Evolutionary conservation across 352 stramenopile species (phyloP), one percentile per base, ranked within the genome.

Genomic region (Globisporangium carolinianum): DNA sequence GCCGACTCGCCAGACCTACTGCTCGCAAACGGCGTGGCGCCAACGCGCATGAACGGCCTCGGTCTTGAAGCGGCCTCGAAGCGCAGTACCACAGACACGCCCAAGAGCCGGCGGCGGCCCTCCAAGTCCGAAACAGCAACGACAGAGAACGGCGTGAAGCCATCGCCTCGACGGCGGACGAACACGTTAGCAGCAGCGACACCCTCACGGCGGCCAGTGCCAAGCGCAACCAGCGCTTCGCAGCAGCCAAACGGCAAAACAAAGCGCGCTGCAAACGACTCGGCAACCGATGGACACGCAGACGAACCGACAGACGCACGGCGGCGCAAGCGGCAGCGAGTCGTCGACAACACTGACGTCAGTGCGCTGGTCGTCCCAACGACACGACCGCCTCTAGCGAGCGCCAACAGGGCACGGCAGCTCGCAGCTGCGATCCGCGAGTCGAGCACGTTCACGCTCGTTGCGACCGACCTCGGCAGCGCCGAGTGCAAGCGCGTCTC

Each of bases 401-500:
- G 60, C 60, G 10, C 63, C 59, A 4, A 24, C 42, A 50, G 38
- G 11, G 43, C 55, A 17, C 39, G 51, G 9, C 51, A 66, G 10
- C 45, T 64, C 15, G 52, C 24, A 14, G 51, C 39, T 2, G 51
- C 54, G 4, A 51, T 64, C 10, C 58, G 52, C 36, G 35, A 43
- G 45, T 58, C 58, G 37, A 58, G 18, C 37, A 55, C 17, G 47
- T 83, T 80, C 52, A 77, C 88, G 46, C 74, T 89, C 53, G 68
- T 89, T 3, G 76, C 71, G 50, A 88, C 83, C 0, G 82, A 91
- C 53, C 47, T 93, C 10, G 67, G 63, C 0, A 72, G 65, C 4
- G 68, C 83, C 2, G 76, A 91, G 47, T 67, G 68, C 37, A 90
- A 84, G 54, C 58, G 61, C 1, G 61, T 93, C 9, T 53, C 83